These are phyloP conservation scores for Cystobasidium slooffiae DNA, from an alignment of 1,284 basidiomycete genomes.

Conservation along the genomic window DNA sequence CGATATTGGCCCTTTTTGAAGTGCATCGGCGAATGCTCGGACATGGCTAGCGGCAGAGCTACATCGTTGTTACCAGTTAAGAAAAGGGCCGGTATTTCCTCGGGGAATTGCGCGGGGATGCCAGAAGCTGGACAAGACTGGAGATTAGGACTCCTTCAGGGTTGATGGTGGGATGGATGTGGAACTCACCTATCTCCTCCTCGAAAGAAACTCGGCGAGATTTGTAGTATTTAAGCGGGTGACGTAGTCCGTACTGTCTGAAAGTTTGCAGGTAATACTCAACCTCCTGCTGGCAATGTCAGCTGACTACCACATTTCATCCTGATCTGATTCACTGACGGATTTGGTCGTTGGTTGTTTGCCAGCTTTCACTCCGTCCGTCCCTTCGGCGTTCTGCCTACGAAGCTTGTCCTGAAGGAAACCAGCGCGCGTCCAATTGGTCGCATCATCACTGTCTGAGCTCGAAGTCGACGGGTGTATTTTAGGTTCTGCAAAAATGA, in stretches of 20 bases:
- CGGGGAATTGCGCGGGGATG: constrained; percentile 44
- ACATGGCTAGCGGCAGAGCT: constrained; percentile 50
- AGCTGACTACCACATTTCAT: background rate
- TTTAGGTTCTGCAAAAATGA: constrained; percentile 3
- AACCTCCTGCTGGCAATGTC: constrained; percentile 44
- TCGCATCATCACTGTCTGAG: background rate
- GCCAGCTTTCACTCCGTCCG: background rate
- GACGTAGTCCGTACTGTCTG: constrained; percentile 39
- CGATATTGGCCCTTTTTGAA: constrained; percentile 48
- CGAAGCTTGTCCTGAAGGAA: background rate
- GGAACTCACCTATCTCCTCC: constrained; percentile 44
- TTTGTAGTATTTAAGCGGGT: constrained; percentile 50
- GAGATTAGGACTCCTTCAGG: background rate
- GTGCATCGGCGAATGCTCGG: constrained; percentile 25
- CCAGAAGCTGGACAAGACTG: background rate
- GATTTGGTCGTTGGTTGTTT: too few relatives aligned
- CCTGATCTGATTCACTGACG: too few relatives aligned
- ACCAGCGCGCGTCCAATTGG: background rate
- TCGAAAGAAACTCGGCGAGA: constrained; percentile 44
- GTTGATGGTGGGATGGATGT: background rate
- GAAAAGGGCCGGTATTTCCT: constrained; percentile 48
- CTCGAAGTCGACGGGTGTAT: background rate
- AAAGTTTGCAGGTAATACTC: constrained; percentile 47
- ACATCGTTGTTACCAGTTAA: constrained; percentile 47
- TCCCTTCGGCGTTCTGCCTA: background rate